Conservation (phyloP, 805 yeast genomes). For the Cyberlindnera saturnus region DNA sequence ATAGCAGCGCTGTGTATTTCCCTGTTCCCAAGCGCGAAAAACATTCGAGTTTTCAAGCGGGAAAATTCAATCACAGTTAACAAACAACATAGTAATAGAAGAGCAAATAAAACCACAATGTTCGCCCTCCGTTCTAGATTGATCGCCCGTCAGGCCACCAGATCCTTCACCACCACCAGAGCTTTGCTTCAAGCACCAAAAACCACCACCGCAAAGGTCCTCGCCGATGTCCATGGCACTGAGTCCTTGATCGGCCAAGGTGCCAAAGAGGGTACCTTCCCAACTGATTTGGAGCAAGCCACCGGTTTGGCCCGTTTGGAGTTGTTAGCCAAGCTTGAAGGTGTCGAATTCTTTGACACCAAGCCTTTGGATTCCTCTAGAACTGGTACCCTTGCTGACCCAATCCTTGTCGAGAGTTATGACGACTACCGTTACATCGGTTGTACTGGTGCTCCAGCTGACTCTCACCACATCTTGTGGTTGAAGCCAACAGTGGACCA, state of each 20-base stretch:
- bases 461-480: slow-evolving; percentile 89
- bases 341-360: slow-evolving; percentile 88
- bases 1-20: slow-evolving; percentile 13
- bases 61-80: neutral
- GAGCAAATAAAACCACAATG: slow-evolving; percentile 15
- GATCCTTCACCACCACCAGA: slow-evolving; percentile 29
- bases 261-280: slow-evolving; percentile 78
- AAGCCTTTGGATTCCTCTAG: slow-evolving; percentile 85
- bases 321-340: slow-evolving; percentile 88
- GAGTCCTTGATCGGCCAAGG: slow-evolving; percentile 85
- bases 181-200: slow-evolving; percentile 22
- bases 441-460: slow-evolving; percentile 94
- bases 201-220: slow-evolving; percentile 40
- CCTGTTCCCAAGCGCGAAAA: slow-evolving; percentile 2
- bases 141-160: slow-evolving; percentile 24
- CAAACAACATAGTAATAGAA: neutral
- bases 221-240: slow-evolving; percentile 73
- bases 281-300: slow-evolving; percentile 93
- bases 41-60: slow-evolving; percentile 18
- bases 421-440: slow-evolving; percentile 94
- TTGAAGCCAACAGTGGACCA: slow-evolving; percentile 77
- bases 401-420: slow-evolving; percentile 83
- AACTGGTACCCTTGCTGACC: slow-evolving; percentile 85
- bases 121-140: slow-evolving; percentile 32
- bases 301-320: slow-evolving; percentile 98